phyloP scores from a whole-genome alignment of 768 basidiomycete genomes.

The Lactifluus pinguis region DNA sequence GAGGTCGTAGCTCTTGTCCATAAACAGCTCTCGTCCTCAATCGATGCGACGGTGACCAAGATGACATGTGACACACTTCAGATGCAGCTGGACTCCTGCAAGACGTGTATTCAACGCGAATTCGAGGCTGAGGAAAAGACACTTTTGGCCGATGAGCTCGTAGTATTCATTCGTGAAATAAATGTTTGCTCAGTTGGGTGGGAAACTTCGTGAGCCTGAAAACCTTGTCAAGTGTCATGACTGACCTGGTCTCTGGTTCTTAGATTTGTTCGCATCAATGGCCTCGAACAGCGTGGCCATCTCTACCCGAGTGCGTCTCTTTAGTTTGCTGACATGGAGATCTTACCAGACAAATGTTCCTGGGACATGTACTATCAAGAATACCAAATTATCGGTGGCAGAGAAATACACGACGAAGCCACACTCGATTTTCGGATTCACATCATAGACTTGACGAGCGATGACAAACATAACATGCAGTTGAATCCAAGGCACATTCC shows the following conservation, averaged over 20 bases:
- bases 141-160: not conserved
- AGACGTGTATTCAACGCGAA: not conserved
- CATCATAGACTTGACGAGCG: not conserved
- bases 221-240: not conserved
- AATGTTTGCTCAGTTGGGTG: not conserved
- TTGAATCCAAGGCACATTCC: slow-evolving; percentile 1
- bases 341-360: not conserved
- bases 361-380: not conserved
- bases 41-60: not conserved
- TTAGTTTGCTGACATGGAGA: not conserved
- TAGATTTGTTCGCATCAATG: not conserved
- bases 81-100: slow-evolving; percentile 6
- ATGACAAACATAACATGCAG: slow-evolving; percentile 4
- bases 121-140: not conserved
- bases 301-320: not conserved
- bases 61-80: not conserved
- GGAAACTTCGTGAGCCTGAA: not conserved
- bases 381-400: not conserved
- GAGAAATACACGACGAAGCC: not conserved
- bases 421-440: not conserved
- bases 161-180: not conserved
- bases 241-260: not conserved
- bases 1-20: not conserved
- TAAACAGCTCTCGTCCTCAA: not conserved
- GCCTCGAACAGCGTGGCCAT: not conserved